These are phyloP conservation scores for Aureobasidium sp. DNA, from an alignment of 2,329 filamentous ascomycete species.

Conservation along the genomic window DNA sequence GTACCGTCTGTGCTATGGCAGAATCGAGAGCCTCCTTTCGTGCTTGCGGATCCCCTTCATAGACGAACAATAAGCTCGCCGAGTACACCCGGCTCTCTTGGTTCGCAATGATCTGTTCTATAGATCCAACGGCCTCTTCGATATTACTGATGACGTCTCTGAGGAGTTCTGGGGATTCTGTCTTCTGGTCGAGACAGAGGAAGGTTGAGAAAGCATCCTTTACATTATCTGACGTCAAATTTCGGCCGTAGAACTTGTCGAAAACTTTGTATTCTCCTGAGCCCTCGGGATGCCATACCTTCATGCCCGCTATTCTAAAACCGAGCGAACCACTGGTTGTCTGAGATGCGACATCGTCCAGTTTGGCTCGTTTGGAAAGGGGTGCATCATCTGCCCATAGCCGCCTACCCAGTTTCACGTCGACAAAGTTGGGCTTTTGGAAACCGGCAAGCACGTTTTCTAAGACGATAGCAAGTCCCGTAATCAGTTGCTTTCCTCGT, in stretches of 20 bases:
- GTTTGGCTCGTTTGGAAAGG: constrained; percentile 49
- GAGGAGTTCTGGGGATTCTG: constrained; percentile 35
- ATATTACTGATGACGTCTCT: constrained; percentile 34
- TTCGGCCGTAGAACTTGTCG: constrained; percentile 60
- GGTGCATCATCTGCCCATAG: constrained; percentile 72
- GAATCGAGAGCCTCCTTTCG: constrained; percentile 30
- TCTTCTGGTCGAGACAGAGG: constrained; percentile 40
- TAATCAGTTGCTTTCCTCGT: constrained; percentile 60
- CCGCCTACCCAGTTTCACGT: constrained; percentile 81
- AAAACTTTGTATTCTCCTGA: constrained; percentile 47
- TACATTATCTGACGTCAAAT: constrained; percentile 50
- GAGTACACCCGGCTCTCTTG: constrained; percentile 64
- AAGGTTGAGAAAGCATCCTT: constrained; percentile 53
- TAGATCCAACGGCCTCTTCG: constrained; percentile 42
- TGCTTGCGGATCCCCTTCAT: constrained; percentile 55
- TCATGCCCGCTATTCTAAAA: constrained; percentile 61
- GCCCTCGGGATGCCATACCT: constrained; percentile 41
- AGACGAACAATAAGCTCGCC: constrained; percentile 57
- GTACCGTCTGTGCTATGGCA: neutral
- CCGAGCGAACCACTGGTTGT: constrained; percentile 56
- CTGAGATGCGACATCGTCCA: constrained; percentile 53
- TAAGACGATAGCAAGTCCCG: constrained; percentile 73
- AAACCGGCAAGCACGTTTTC: constrained; percentile 80
- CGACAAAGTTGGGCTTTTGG: constrained; percentile 78
- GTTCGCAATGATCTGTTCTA: constrained; percentile 50